These are phyloP conservation scores for Aspergillus costaricaensis DNA, from an alignment of 2,329 filamentous ascomycete species.

Conservation along the genomic window DNA sequence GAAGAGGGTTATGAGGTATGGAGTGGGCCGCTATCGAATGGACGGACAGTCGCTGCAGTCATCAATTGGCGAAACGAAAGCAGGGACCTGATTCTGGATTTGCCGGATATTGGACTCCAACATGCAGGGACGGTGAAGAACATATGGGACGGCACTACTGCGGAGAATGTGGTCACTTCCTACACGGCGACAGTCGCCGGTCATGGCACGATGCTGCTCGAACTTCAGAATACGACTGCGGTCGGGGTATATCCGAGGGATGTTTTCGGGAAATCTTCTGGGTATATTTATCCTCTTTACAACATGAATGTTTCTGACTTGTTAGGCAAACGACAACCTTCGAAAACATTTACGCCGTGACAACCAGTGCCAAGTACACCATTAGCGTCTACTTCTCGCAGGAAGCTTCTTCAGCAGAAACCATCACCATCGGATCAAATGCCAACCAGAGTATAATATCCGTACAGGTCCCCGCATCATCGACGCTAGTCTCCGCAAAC, in stretches of 20 bases:
- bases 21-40: conserved; percentile 51
- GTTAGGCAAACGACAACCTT: conserved; percentile 18
- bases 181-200: conserved; percentile 29
- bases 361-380: conserved; percentile 28
- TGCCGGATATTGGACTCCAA: conserved; percentile 45
- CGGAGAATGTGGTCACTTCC: conserved; percentile 24
- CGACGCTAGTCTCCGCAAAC: conserved; percentile 9
- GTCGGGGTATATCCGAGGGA: conserved; percentile 25
- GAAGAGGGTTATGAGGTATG: conserved; percentile 56
- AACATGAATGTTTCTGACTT: neutral
- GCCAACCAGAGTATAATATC: neutral
- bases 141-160: conserved; percentile 30
- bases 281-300: conserved; percentile 15
- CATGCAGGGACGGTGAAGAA: conserved; percentile 37
- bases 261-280: conserved; percentile 17
- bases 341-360: conserved; percentile 31
- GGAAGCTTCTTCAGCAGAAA: neutral
- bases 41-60: conserved; percentile 48
- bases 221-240: conserved; percentile 27
- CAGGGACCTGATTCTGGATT: conserved; percentile 46
- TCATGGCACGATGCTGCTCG: conserved; percentile 36
- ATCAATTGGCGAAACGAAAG: conserved; percentile 54
- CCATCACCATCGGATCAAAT: conserved; percentile 13
- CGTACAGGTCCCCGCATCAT: conserved; percentile 10
- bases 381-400: conserved; percentile 23